Percentiles rank a stretch among this genome's conserved stretches.
Evolutionary conservation across 108 stramenopile genomes (phyloP).

Genomic region (Cyclostephanos invisitatus): DNA sequence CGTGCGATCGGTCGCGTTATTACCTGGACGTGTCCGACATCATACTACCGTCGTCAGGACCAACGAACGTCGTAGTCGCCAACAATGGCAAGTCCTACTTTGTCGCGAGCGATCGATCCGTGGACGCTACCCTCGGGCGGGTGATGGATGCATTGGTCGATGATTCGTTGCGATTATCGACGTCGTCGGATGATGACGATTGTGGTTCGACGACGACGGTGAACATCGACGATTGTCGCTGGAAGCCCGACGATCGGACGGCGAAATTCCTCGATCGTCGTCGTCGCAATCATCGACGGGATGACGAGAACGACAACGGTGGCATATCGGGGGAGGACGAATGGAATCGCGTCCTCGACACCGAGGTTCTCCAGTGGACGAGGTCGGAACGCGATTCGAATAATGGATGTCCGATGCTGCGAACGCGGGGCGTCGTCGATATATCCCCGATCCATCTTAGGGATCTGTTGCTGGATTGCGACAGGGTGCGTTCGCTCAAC

Average conservation of each 20-base stretch:
- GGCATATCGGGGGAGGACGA: not conserved
- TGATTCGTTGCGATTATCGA: not conserved
- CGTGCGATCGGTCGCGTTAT: not conserved
- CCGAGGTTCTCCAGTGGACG: conserved; percentile 42
- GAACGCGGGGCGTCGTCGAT: conserved; percentile 39
- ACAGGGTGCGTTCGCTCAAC: conserved; percentile 32
- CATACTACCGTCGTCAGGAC: not conserved
- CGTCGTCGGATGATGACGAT: not conserved
- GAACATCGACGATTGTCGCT: conserved; percentile 3
- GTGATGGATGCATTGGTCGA: not conserved
- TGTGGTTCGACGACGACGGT: not conserved
- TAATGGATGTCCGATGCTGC: conserved; percentile 12
- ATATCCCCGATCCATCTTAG: conserved; percentile 36
- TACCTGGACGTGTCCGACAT: not conserved
- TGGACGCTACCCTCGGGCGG: not conserved
- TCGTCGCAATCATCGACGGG: not conserved
- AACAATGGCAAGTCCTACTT: not conserved
- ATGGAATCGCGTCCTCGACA: conserved; percentile 20
- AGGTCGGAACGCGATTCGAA: not conserved
- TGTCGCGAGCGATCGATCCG: not conserved
- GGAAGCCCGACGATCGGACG: conserved; percentile 41
- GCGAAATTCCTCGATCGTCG: conserved; percentile 16
- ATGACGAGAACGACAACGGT: not conserved
- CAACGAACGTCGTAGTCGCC: not conserved
- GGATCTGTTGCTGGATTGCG: conserved; percentile 36